These are phyloP conservation scores for Talaromyces sp. DNA, from an alignment of 2,329 filamentous ascomycete genomes.

Conservation along the genomic window DNA sequence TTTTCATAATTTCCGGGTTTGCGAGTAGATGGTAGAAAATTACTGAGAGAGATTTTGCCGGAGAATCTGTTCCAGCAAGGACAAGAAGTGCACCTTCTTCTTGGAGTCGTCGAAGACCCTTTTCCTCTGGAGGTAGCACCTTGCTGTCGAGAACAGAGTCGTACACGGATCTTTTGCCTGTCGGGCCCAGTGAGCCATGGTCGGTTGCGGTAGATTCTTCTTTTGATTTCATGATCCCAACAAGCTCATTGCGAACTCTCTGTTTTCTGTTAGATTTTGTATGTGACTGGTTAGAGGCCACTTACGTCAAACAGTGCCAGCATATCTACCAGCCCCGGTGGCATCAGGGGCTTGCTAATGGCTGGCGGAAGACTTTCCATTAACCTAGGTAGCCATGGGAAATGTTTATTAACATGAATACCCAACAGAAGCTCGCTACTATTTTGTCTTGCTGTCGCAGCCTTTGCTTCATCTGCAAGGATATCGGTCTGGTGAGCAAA, in stretches of 20 bases:
- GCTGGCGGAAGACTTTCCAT: constrained; percentile 18
- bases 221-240: constrained; percentile 13
- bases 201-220: neutral
- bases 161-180: constrained; percentile 22
- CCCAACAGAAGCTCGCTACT: constrained; percentile 22
- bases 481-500: constrained; percentile 23
- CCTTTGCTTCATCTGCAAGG: constrained; percentile 19
- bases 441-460: constrained; percentile 22
- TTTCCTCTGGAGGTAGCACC: constrained; percentile 22
- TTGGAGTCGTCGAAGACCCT: constrained; percentile 22
- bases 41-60: constrained; percentile 20
- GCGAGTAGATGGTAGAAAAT: constrained; percentile 17
- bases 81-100: constrained; percentile 25
- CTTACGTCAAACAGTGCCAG: constrained; percentile 16
- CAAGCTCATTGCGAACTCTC: constrained; percentile 21
- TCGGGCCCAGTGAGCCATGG: neutral
- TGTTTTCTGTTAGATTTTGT: constrained; percentile 1
- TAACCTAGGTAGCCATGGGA: constrained; percentile 23
- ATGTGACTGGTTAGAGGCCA: neutral
- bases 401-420: constrained; percentile 28
- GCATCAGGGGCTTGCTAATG: constrained; percentile 18
- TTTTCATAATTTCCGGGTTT: constrained; percentile 14
- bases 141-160: constrained; percentile 20
- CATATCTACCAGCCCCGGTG: constrained; percentile 21
- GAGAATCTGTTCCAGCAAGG: constrained; percentile 23